A percentile compares a stretch with the other conserved stretches of the same genome.
These are phyloP conservation scores for Catunica adiposa DNA, from an alignment of 2,329 filamentous ascomycete genomes.

Conservation along the genomic window DNA sequence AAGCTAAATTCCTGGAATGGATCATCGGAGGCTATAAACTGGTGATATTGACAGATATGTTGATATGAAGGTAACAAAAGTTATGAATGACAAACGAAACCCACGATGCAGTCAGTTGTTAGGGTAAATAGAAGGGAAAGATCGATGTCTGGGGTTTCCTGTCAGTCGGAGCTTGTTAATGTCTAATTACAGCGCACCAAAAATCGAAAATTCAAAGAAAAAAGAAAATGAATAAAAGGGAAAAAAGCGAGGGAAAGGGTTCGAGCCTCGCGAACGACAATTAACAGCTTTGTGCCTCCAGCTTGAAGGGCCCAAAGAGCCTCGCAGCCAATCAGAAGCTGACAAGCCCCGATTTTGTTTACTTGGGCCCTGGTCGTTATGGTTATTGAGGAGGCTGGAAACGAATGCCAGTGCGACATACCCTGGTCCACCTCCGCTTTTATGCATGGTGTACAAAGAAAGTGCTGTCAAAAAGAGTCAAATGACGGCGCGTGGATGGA, in stretches of 20 bases:
- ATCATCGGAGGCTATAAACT: background rate
- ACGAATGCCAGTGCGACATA: background rate
- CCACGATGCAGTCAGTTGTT: background rate
- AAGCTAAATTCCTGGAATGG: background rate
- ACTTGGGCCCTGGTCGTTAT: background rate
- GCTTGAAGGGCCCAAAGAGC: slow-evolving; percentile 5
- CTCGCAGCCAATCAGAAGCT: slow-evolving; percentile 12
- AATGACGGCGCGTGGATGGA: background rate
- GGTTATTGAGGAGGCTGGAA: slow-evolving; percentile 13
- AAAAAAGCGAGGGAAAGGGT: slow-evolving; percentile 11
- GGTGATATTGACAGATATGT: slow-evolving; percentile 1
- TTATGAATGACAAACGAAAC: background rate
- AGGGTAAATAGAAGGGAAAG: slow-evolving; percentile 2
- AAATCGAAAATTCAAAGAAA: slow-evolving; percentile 7
- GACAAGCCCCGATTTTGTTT: slow-evolving; percentile 6
- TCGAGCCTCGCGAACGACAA: slow-evolving; percentile 2
- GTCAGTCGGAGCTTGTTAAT: background rate
- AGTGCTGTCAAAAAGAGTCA: background rate
- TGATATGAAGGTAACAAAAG: background rate
- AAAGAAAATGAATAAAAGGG: slow-evolving; percentile 2
- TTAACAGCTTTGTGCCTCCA: slow-evolving; percentile 2
- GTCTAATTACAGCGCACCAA: background rate
- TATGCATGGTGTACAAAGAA: slow-evolving; percentile 1
- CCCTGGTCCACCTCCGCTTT: background rate
- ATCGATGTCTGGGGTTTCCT: slow-evolving; percentile 7